Evolutionary conservation across 495 filamentous ascomycete species (phyloP), one percentile per base, ranked within the genome.

Genomic region (Podospora pseudocomata): DNA sequence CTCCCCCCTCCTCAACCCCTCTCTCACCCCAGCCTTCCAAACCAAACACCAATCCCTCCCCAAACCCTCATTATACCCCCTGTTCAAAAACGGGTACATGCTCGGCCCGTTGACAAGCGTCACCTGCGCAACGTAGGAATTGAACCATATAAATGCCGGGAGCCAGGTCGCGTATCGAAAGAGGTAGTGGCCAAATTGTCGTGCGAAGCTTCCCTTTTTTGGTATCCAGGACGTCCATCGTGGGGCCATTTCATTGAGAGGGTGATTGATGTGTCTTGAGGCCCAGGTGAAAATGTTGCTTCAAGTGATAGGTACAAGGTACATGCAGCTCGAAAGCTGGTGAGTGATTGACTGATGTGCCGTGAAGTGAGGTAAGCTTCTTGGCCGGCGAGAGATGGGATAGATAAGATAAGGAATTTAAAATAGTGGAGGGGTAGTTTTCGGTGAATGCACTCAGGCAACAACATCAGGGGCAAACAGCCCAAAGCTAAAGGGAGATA

Each of bases 31-130:
- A 67, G 76, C 73, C 73, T 86, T 87, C 63, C 77, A 82, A 20
- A 82, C 81, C 67, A 84, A 72, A 71, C 82, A 83, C 78, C 86
- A n/a, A 63, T 87, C 85, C 68, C 83, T 74, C 27, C 82, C 81
- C 26, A 86, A 80, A 60, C 81, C 85, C 69, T 84, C 77, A 55
- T 88, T 82, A 74, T 80, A 89, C 60, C 88, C 83, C 55, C 87
- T 81, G 69, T 93, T 93, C 13, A 94, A 73, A 76, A 86, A 90
- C 0, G 91, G 91, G 65, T 89, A 91, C 91, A 94, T 94, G 18
- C 87, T 90, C 23, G 86, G 80, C 3, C 91, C 91, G 30, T 78
- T 81, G 70, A 93, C 87, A 79, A 82, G 82, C 71, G 87, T 87
- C 30, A 90, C 69, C 68, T 89, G 82, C 61, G 84, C 81, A 63